Evolutionary conservation across 208 protist genomes (phyloP), one percentile per base, ranked within the genome.

Genomic region (Acanthamoeba quina): DNA sequence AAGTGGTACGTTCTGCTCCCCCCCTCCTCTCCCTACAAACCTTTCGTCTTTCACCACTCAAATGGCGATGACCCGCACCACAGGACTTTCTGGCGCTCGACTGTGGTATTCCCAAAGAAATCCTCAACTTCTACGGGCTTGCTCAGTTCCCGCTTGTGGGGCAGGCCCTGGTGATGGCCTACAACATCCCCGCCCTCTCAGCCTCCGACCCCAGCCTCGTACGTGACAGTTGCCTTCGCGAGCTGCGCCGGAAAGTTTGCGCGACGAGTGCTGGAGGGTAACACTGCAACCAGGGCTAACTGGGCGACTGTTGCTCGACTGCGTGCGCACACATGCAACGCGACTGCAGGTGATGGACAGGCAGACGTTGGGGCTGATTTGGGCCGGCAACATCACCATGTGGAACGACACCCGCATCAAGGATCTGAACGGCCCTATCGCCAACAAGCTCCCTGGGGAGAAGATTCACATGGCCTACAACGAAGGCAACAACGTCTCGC

Each of bases 111-210:
- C 64, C 64, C 11, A 72, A 37, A 19, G 24, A 37, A 3, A 9
- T 72, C 3, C 64, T 72, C 29, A n/a, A 72, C 29, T 72, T 37
- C 64, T 72, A 37, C 64, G n/a, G 5, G 7, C 70, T 80, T 4
- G 24, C 37, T 11, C 80, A 66, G 52, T 56, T 88, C 15, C 80
- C 80, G 31, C n/a, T 88, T 5, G 47, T 62, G 29, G 47, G 52
- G 4, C 52, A 58, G 47, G 80, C 80, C 10, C 11, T 88, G 80
- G 80, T 88, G 21, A 88, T 88, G 80, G 80, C 80, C 31, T 88
- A 88, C 34, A 56, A 62, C 31, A 34, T 88, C 10, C 41, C 49
- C 31, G 29, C 7, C 6, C 47, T 64, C 29, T 37, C 41, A 2
- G n/a, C 80, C 10, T 26, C 4, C n/a, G 49, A 47, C 19, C 37